Evolutionary conservation across 768 basidiomycete species (phyloP), one percentile per base, ranked within the genome.

Genomic region (Kwoniella europaea): DNA sequence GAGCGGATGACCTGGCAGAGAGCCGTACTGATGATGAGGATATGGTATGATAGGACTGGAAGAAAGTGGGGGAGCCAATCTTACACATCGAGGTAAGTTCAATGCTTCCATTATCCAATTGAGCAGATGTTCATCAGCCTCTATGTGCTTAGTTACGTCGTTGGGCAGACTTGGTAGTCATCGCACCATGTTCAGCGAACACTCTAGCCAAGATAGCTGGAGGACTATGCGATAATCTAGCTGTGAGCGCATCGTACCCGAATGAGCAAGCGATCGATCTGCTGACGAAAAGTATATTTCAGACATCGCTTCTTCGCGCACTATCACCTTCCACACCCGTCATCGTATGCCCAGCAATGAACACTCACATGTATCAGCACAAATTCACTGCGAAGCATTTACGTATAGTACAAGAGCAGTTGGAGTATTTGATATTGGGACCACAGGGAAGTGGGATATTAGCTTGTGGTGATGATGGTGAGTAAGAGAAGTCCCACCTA

Each of bases 121-220:
- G 10, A 43, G 1, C 22, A 43, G 15, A 3, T 15, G 22, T 22
- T 16, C 42, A 29, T 24, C 35, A 22, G n/a, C 56, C 10, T 2
- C 16, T 44, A 10, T 9, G 10, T 24, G 55, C 10, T 35, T 68
- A 86, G 85, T 84, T 87, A 2, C 82, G 86, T 16, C 76, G 86
- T 66, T 98, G 97, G 97, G 94, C 96, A 56, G 94, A 99, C 79
- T 85, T 98, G 62, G 94, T 98, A 62, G 90, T 99, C 59, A 88
- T 99, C 60, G 93, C 93, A 0, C 97, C 97, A 0, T 98, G 94
- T 79, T 94, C 93, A 0, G 95, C 96, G n/a, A 98, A 97, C 83
- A 95, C 94, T 1, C 88, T 99, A 20, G 89, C 94, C 10, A 98
- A 98, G 84, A 91, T 99, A 64, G 91, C 94, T 0, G 87, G 89